Conservation (phyloP, 106 monocot species). For the Apostasia ramifera region DNA sequence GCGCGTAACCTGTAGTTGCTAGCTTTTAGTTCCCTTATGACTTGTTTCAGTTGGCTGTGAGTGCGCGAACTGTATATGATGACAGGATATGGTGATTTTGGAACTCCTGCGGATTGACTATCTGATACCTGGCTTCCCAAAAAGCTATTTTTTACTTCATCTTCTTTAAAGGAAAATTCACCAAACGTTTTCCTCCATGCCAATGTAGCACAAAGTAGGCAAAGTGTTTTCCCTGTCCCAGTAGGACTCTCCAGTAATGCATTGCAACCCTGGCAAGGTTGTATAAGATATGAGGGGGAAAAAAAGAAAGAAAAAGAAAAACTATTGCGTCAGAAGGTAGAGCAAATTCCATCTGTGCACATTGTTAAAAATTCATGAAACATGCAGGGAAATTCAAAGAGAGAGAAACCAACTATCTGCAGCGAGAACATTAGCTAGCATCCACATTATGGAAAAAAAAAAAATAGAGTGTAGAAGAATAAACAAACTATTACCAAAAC, state of each 20-base stretch:
- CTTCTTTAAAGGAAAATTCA: slow-evolving; percentile 26
- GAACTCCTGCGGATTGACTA: slow-evolving; percentile 30
- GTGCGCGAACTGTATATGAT: slow-evolving; percentile 93
- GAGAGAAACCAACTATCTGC: too few species aligned
- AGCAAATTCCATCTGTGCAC: neutral
- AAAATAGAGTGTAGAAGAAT: too few species aligned
- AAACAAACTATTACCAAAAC: too few species aligned
- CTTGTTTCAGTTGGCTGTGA: slow-evolving; percentile 95
- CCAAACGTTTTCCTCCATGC: slow-evolving; percentile 88
- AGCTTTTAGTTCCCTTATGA: slow-evolving; percentile 70
- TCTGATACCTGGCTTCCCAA: slow-evolving; percentile 31
- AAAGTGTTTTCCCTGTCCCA: slow-evolving; percentile 90
- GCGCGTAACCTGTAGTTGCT: slow-evolving; percentile 67
- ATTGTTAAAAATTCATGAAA: too few species aligned
- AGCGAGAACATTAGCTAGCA: too few species aligned
- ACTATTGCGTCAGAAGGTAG: neutral
- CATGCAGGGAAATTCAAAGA: too few species aligned
- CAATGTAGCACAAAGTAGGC: slow-evolving; percentile 77
- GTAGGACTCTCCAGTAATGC: slow-evolving; percentile 96
- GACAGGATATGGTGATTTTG: slow-evolving; percentile 40
- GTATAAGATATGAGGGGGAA: neutral
- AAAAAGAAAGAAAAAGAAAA: neutral
- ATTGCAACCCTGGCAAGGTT: slow-evolving; percentile 43
- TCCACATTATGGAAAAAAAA: too few species aligned
- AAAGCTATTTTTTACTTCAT: slow-evolving; percentile 9